Evolutionary conservation across 2,329 filamentous ascomycete species (phyloP).

Genomic region (Pseudogymnoascus sp.): DNA sequence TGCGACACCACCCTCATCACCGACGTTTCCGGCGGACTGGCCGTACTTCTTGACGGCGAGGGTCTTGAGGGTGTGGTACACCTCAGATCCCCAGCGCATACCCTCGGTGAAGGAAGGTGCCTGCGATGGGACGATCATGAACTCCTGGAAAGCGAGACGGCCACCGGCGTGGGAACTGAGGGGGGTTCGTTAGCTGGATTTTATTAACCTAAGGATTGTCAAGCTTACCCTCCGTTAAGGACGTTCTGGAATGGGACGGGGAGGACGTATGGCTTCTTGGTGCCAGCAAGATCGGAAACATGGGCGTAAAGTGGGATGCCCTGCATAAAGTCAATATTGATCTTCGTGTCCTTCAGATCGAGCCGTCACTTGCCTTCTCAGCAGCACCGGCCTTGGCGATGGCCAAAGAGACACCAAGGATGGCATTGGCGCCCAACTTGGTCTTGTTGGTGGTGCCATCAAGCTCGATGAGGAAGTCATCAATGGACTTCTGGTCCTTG

Average conservation of each 20-base stretch:
- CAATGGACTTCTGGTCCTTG: constrained; percentile 77
- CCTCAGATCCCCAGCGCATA: constrained; percentile 91
- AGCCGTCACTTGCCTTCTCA: constrained; percentile 54
- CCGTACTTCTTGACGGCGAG: constrained; percentile 99
- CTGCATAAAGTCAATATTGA: constrained; percentile 28
- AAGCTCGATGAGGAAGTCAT: constrained; percentile 77
- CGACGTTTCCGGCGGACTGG: constrained; percentile 96
- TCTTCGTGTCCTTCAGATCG: constrained; percentile 12
- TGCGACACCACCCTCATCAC: constrained; percentile 98
- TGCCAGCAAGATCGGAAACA: constrained; percentile 78
- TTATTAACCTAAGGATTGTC: constrained; percentile 20
- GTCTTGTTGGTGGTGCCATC: constrained; percentile 82
- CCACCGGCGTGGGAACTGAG: constrained; percentile 89
- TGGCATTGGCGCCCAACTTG: constrained; percentile 81
- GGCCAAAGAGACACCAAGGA: constrained; percentile 76
- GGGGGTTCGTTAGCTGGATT: constrained; percentile 13
- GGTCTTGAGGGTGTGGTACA: constrained; percentile 95
- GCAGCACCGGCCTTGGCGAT: constrained; percentile 83
- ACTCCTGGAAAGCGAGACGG: constrained; percentile 89
- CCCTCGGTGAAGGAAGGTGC: constrained; percentile 91
- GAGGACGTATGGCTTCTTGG: constrained; percentile 85
- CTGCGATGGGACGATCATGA: constrained; percentile 84
- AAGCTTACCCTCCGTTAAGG: constrained; percentile 57
- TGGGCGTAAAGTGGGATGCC: constrained; percentile 79
- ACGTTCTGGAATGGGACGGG: constrained; percentile 93